Percentiles rank a stretch among this genome's conserved stretches.
phyloP scores from a whole-genome alignment of 2,329 filamentous ascomycete species.

The Calonectria naviculata region DNA sequence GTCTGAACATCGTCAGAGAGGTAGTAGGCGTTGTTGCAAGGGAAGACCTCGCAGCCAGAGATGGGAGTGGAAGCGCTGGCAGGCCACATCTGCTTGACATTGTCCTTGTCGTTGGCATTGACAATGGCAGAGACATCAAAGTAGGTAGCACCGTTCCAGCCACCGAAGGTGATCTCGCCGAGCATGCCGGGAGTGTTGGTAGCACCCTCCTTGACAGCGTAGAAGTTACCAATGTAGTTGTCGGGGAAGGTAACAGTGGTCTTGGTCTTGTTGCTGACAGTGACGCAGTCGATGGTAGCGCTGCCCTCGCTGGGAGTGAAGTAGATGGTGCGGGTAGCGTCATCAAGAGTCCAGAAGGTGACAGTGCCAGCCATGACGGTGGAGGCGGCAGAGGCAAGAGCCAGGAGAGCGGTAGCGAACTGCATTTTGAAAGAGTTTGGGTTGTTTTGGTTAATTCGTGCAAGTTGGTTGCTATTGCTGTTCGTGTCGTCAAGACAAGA shows the following conservation, averaged over 20 bases:
- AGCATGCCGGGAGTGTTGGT: conserved; percentile 60
- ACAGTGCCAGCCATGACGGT: conserved; percentile 60
- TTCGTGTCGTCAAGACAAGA: conserved; percentile 43
- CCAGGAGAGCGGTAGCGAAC: conserved; percentile 59
- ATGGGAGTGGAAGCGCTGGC: conserved; percentile 47
- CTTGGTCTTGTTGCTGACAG: conserved; percentile 51
- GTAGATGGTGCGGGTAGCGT: conserved; percentile 58
- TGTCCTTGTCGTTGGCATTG: conserved; percentile 58
- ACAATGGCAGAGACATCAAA: conserved; percentile 71
- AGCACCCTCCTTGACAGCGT: conserved; percentile 58
- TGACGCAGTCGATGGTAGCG: conserved; percentile 49
- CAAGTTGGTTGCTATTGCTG: conserved; percentile 16
- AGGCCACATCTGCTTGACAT: conserved; percentile 67
- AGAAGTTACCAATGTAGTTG: conserved; percentile 62
- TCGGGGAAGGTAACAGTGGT: conserved; percentile 56
- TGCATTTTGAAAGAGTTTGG: conserved; percentile 59
- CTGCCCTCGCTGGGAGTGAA: conserved; percentile 59
- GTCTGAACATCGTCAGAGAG: conserved; percentile 66
- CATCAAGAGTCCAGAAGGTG: conserved; percentile 70
- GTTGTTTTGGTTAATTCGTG: conserved; percentile 14
- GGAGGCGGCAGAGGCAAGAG: conserved; percentile 55
- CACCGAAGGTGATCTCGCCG: conserved; percentile 62
- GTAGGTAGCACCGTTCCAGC: conserved; percentile 61
- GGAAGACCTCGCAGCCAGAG: conserved; percentile 64
- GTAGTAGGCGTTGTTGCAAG: conserved; percentile 67